A percentile compares a stretch with the other conserved stretches of the same genome.
Conservation (phyloP, 148 eudicot genomes). For the Cornus kousa region DNA sequence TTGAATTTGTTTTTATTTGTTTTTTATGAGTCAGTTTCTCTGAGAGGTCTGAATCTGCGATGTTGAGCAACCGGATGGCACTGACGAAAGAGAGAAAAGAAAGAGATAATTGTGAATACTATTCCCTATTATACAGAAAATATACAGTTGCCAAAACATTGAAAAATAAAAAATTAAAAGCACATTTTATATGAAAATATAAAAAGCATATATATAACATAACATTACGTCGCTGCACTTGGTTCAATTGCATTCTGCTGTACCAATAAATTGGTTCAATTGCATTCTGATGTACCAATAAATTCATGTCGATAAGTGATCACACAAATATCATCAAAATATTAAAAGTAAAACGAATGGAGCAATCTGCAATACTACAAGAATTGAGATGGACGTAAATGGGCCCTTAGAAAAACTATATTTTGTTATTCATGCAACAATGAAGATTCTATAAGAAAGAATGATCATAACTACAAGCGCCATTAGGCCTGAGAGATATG, state of each 20-base stretch:
- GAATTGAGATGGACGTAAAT: background rate
- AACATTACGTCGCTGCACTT: background rate
- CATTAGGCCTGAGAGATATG: slow-evolving; percentile 35
- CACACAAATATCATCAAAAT: background rate
- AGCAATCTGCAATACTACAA: background rate
- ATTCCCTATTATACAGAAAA: no score
- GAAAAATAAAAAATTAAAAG: no score
- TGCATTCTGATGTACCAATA: background rate
- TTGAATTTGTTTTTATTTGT: no score
- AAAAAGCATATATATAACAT: no score
- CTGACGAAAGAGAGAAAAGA: no score
- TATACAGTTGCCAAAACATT: no score
- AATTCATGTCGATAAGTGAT: no score
- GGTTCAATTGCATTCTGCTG: background rate
- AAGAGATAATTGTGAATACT: no score
- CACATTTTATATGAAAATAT: no score
- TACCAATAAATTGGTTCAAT: background rate
- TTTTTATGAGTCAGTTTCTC: no score
- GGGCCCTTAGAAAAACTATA: slow-evolving; percentile 20
- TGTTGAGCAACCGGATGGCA: no score
- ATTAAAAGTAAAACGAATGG: background rate
- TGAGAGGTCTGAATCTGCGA: no score
- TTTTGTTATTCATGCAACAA: slow-evolving; percentile 42
- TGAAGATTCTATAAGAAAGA: slow-evolving; percentile 33
- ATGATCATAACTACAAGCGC: slow-evolving; percentile 57